Conservation (phyloP, 768 basidiomycete species). For the Tricholoma terreum region DNA sequence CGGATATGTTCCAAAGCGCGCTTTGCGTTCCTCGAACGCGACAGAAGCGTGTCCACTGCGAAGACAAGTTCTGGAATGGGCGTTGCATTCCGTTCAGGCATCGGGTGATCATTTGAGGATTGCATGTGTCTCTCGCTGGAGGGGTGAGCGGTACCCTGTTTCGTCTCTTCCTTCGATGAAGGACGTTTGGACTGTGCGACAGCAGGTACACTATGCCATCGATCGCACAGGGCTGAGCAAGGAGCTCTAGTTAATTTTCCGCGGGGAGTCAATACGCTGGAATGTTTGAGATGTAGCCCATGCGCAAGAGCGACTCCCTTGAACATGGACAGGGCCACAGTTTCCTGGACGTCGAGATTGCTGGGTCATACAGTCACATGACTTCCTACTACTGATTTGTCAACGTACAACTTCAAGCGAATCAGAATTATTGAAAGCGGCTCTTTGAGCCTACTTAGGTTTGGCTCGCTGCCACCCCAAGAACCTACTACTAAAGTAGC, state of each 20-base stretch:
- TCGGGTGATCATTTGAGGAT: not conserved
- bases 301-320: conserved; percentile 55
- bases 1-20: conserved; percentile 14
- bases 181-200: not conserved
- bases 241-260: conserved; percentile 8
- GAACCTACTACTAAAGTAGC: too few species aligned
- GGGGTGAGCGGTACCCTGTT: not conserved
- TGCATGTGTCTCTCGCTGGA: not conserved
- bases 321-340: conserved; percentile 60
- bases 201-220: conserved; percentile 6
- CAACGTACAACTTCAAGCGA: too few species aligned
- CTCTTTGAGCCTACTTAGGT: too few species aligned
- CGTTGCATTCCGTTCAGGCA: not conserved
- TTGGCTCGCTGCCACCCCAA: too few species aligned
- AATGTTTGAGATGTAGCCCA: conserved; percentile 51
- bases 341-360: conserved; percentile 25
- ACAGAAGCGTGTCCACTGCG: conserved; percentile 7
- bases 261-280: conserved; percentile 23
- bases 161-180: not conserved
- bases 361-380: too few species aligned
- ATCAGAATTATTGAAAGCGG: too few species aligned
- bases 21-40: not conserved
- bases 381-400: too few species aligned
- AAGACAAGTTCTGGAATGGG: conserved; percentile 7
- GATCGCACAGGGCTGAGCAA: not conserved